Conservation (phyloP, 1,284 basidiomycete genomes). For the Baeospora myosura region DNA sequence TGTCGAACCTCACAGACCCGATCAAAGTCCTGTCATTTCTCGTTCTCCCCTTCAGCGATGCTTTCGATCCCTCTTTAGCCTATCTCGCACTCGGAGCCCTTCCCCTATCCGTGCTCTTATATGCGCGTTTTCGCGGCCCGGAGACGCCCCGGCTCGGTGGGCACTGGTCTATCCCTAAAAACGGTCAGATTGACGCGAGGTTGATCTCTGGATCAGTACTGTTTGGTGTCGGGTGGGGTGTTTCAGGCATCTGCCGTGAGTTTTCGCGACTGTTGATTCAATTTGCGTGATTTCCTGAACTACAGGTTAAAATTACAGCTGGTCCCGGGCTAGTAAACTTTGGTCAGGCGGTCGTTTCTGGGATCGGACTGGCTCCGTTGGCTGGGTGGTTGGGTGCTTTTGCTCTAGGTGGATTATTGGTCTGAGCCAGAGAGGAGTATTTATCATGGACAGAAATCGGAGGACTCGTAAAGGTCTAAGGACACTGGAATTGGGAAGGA, state of each 20-base stretch:
- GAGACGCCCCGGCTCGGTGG: constrained; percentile 33
- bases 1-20: constrained; percentile 50
- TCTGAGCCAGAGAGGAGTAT: too few relatives aligned
- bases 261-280: too few relatives aligned
- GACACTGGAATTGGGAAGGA: too few relatives aligned
- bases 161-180: constrained; percentile 31
- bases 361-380: constrained; percentile 23
- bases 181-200: constrained; percentile 35
- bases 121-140: constrained; percentile 29
- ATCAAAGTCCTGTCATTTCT: constrained; percentile 52
- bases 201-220: constrained; percentile 48
- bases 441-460: too few relatives aligned
- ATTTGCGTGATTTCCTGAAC: constrained; percentile 4
- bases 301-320: constrained; percentile 25
- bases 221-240: constrained; percentile 66
- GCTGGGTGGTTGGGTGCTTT: constrained; percentile 36
- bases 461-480: too few relatives aligned
- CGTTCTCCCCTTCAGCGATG: constrained; percentile 35
- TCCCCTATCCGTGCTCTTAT: constrained; percentile 34
- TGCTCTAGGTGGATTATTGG: constrained; percentile 35
- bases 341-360: constrained; percentile 35
- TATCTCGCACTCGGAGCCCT: constrained; percentile 44
- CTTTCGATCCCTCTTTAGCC: constrained; percentile 49
- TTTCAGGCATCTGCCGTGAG: constrained; percentile 59
- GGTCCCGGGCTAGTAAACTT: constrained; percentile 52